Percentiles rank a stretch among this genome's conserved stretches.
Evolutionary conservation across 768 basidiomycete species (phyloP).

Genomic region (Daedalea quercina): DNA sequence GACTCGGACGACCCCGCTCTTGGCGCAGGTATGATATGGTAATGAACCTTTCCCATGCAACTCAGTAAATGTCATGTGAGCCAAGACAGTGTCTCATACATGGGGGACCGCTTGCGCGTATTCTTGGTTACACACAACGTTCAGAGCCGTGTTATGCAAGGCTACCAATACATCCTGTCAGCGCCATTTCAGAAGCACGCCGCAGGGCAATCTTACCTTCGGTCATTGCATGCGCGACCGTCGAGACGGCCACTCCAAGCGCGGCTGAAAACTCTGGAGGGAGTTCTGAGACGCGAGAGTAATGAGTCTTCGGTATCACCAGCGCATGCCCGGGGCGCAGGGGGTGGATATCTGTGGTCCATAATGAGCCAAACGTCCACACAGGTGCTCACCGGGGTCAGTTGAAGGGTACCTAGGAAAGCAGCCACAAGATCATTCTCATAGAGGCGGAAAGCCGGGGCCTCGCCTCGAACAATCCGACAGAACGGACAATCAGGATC

Average conservation of each 20-base stretch:
- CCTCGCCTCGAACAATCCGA: conserved; percentile 46
- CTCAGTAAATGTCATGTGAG: not conserved
- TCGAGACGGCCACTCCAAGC: conserved; percentile 51
- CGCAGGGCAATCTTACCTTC: conserved; percentile 39
- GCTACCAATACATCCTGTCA: conserved; percentile 27
- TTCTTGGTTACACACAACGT: conserved; percentile 77
- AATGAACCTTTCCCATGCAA: conserved; percentile 54
- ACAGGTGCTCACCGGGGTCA: no score
- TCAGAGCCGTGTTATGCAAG: conserved; percentile 58
- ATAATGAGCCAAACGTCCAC: conserved; percentile 3
- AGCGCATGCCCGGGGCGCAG: conserved; percentile 62
- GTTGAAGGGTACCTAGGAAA: conserved; percentile 45
- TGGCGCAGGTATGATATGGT: conserved; percentile 72
- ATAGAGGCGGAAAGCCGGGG: conserved; percentile 44
- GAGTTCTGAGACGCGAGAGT: conserved; percentile 56
- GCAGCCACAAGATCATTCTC: conserved; percentile 61
- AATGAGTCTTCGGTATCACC: conserved; percentile 63
- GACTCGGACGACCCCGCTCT: conserved; percentile 1
- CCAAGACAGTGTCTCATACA: conserved; percentile 30
- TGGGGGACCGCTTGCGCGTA: conserved; percentile 80
- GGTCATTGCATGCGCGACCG: conserved; percentile 56
- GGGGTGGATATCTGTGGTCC: conserved; percentile 57
- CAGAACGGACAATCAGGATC: conserved; percentile 57
- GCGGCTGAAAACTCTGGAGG: conserved; percentile 53
- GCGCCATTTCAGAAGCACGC: no score